phyloP scores from a whole-genome alignment of 495 filamentous ascomycete genomes.

The Aspergillus saccharolyticus region DNA sequence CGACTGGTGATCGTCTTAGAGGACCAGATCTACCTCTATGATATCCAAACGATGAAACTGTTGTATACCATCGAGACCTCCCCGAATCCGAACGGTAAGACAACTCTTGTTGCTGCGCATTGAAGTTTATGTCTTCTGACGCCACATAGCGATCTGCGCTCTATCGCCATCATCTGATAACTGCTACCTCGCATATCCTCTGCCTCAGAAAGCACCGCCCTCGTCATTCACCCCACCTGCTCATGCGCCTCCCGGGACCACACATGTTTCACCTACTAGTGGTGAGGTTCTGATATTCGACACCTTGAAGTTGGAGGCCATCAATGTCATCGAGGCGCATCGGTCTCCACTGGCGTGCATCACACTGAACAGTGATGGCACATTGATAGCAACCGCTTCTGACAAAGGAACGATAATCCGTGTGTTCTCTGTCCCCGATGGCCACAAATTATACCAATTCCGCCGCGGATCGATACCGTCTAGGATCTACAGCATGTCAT shows the following conservation, averaged over 20 bases:
- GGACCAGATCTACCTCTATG: conserved; percentile 94
- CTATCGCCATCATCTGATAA: conserved; percentile 92
- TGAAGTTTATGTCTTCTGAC: conserved; percentile 18
- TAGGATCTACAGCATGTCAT: conserved; percentile 98
- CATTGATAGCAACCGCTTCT: conserved; percentile 88
- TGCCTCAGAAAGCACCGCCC: conserved; percentile 71
- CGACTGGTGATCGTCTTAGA: conserved; percentile 88
- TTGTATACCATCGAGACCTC: conserved; percentile 87
- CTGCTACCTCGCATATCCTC: conserved; percentile 89
- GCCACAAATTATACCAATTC: conserved; percentile 91
- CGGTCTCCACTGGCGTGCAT: conserved; percentile 86
- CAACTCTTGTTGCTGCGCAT: not conserved
- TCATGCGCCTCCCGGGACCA: conserved; percentile 73
- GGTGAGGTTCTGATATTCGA: conserved; percentile 93
- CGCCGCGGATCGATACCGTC: conserved; percentile 89
- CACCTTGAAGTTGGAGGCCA: conserved; percentile 74
- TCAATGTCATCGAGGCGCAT: conserved; percentile 91
- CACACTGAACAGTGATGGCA: conserved; percentile 86
- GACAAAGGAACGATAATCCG: conserved; percentile 97
- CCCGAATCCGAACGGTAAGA: conserved; percentile 75
- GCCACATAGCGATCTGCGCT: conserved; percentile 69
- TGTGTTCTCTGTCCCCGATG: conserved; percentile 84
- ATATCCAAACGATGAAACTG: conserved; percentile 96
- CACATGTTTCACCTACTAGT: conserved; percentile 73
- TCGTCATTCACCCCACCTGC: conserved; percentile 63